Evolutionary conservation across 2,329 filamentous ascomycete species (phyloP), one percentile per base, ranked within the genome.

Genomic region (Arthroderma sp.): DNA sequence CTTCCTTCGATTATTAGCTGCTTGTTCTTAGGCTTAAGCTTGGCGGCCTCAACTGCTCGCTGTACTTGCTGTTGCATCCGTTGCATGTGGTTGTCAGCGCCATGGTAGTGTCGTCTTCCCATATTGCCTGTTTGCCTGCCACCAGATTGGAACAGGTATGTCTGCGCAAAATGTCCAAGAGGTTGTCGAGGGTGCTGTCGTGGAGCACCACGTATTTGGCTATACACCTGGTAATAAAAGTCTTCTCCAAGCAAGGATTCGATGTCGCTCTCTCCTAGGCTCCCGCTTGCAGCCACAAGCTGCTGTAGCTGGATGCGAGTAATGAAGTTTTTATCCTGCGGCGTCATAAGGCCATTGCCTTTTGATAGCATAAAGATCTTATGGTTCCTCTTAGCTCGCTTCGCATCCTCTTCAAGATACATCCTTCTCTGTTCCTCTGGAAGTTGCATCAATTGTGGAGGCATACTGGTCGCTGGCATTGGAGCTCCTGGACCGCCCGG

Each of bases 61-160:
- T 95, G 89, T 8, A 98, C 93, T 64, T 98, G 91, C 65, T 98
- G 91, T 64, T 98, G 89, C 91, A 98, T 98, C 45, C 91, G 82
- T 62, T 96, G 91, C 69, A 96, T 86, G 59, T 98, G 91, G 60
- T 95, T 98, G 62, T 98, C 91, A 11, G 86, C 87, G 37, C 83
- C 86, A 48, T 86, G 77, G 49, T 81, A 79, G 54, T 91, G 80
- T 51, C 87, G 78, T 50, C 87, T 68, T 38, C 63, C 73, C 58
- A 78, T 76, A 48, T 65, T 60, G 36, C 76, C 78, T 44, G 83
- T 82, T 52, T 87, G 79, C 15, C 88, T 80, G 53, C 82, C 85
- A 29, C 89, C 89, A 2, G 89, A 95, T 64, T 96, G 89, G 65
- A 93, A 94, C 2, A 98, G 72, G 58, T 98, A 98, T 0, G 91